A percentile compares a stretch with the other conserved stretches of the same genome.
Evolutionary conservation across 306 rosid species (phyloP).

Genomic region (Luffa acutangula): DNA sequence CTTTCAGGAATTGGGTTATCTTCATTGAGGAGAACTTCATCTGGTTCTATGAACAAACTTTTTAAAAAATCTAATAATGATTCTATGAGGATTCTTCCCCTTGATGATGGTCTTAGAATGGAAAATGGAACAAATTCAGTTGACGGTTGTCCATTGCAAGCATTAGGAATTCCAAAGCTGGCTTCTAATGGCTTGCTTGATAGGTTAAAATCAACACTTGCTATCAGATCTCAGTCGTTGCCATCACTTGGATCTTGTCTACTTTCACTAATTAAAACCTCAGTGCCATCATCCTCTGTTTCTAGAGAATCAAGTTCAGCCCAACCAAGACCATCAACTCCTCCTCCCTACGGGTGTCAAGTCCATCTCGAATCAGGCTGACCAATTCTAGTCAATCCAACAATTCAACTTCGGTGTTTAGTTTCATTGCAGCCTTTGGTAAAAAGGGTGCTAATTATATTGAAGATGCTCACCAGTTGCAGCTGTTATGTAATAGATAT

Average conservation of each 20-base stretch:
- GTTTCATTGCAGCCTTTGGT: conserved; percentile 77
- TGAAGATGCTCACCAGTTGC: conserved; percentile 90
- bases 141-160: conserved; percentile 34
- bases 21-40: conserved; percentile 44
- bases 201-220: conserved; percentile 30
- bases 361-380: conserved; percentile 56
- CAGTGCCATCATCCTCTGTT: conserved; percentile 21
- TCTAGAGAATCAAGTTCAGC: conserved; percentile 54
- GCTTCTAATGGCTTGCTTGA: conserved; percentile 33
- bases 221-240: conserved; percentile 50
- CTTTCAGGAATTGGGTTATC: conserved; percentile 39
- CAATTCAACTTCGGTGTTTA: conserved; percentile 65
- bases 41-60: conserved; percentile 35
- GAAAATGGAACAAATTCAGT: conserved; percentile 28
- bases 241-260: conserved; percentile 30
- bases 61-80: conserved; percentile 42
- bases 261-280: conserved; percentile 52
- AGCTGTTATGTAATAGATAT: conserved; percentile 68
- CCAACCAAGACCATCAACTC: conserved; percentile 20
- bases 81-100: conserved; percentile 23
- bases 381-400: conserved; percentile 36
- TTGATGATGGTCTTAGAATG: conserved; percentile 31
- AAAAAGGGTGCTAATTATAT: conserved; percentile 57
- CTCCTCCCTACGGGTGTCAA: conserved; percentile 59
- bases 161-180: conserved; percentile 35